A percentile compares a stretch with the other conserved stretches of the same genome.
Conservation (phyloP, 2,329 filamentous ascomycete species). For the Leptographium radiaticola region DNA sequence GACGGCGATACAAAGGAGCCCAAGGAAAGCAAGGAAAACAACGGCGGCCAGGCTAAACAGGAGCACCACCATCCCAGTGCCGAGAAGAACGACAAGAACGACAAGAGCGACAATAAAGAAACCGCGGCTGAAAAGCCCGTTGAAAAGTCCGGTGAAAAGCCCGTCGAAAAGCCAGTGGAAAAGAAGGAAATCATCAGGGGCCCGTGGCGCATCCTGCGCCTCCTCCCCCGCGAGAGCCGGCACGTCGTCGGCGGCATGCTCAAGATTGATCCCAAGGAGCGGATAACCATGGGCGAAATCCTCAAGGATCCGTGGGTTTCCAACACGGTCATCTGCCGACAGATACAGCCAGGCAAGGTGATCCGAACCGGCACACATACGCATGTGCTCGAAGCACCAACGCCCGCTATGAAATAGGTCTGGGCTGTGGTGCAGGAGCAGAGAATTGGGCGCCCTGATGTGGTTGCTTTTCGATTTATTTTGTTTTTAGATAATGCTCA, state of each 20-base stretch:
- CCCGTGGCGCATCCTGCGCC: conserved; percentile 76
- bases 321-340: conserved; percentile 70
- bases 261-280: conserved; percentile 69
- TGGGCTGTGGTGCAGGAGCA: neutral
- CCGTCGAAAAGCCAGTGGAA: conserved; percentile 22
- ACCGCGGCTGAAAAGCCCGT: neutral
- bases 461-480: neutral
- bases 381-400: conserved; percentile 70
- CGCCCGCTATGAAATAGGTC: conserved; percentile 17
- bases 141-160: conserved; percentile 1
- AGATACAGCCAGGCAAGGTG: conserved; percentile 57
- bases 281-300: conserved; percentile 77
- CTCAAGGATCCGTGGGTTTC: conserved; percentile 83
- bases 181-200: conserved; percentile 77
- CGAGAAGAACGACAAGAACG: too few relatives aligned
- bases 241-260: conserved; percentile 90
- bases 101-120: neutral
- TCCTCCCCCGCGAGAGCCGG: conserved; percentile 78
- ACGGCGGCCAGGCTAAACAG: neutral
- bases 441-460: neutral
- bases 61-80: neutral
- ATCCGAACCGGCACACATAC: conserved; percentile 64
- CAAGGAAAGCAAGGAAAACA: neutral
- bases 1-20: conserved; percentile 5
- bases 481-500: neutral